phyloP scores from a whole-genome alignment of 2,329 filamentous ascomycete genomes.

The Paracamarosporium sp. region DNA sequence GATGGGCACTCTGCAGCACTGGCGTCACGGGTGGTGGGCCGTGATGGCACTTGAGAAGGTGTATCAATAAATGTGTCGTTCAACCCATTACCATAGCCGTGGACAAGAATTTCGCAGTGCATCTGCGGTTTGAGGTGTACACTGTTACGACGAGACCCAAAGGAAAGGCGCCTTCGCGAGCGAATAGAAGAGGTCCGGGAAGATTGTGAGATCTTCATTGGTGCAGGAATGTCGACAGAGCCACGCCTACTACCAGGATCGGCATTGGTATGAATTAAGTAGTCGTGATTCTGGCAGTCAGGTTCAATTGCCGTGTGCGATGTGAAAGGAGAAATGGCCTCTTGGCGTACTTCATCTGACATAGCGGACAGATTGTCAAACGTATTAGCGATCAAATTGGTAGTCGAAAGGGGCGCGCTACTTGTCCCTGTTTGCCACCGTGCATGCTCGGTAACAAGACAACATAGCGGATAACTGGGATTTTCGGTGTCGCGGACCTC shows the following conservation, averaged over 20 bases:
- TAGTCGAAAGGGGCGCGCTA: slow-evolving; percentile 18
- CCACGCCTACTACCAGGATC: slow-evolving; percentile 29
- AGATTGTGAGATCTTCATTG: slow-evolving; percentile 31
- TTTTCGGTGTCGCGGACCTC: slow-evolving; percentile 66
- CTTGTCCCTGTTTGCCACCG: slow-evolving; percentile 42
- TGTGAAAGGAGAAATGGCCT: slow-evolving; percentile 8
- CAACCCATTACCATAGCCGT: slow-evolving; percentile 47
- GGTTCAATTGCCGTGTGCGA: slow-evolving; percentile 45
- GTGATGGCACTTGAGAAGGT: not conserved
- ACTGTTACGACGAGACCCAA: slow-evolving; percentile 37
- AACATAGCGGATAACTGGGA: slow-evolving; percentile 66
- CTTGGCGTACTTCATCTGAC: slow-evolving; percentile 6
- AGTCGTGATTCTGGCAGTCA: slow-evolving; percentile 54
- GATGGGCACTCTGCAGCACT: not conserved
- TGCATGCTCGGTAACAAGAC: slow-evolving; percentile 50
- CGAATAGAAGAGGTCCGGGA: slow-evolving; percentile 45
- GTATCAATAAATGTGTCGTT: slow-evolving; percentile 25
- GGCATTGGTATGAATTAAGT: slow-evolving; percentile 36
- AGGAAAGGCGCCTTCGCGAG: slow-evolving; percentile 36
- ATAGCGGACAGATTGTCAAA: slow-evolving; percentile 22
- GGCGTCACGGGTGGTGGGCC: not conserved
- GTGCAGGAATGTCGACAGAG: slow-evolving; percentile 38
- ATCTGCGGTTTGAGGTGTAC: slow-evolving; percentile 26
- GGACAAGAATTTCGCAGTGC: slow-evolving; percentile 46
- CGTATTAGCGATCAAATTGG: slow-evolving; percentile 17